Conservation (phyloP, 73 alveolate genomes). For the Urostyla sp. region DNA sequence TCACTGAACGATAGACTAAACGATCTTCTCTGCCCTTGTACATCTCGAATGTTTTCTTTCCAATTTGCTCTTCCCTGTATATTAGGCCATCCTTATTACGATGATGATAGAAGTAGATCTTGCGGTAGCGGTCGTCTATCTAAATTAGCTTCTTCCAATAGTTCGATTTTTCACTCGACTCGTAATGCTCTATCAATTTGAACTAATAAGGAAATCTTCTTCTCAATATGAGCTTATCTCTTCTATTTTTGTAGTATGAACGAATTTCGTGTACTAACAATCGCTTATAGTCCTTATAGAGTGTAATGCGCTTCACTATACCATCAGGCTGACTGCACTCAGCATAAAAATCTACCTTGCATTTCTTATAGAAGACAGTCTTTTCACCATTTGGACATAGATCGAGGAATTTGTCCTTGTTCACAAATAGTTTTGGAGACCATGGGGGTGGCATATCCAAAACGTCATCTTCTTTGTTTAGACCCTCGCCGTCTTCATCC, state of each 20-base stretch:
- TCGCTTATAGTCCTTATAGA: constrained; percentile 85
- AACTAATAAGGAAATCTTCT: constrained; percentile 90
- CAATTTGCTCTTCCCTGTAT: constrained; percentile 90
- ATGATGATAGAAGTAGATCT: constrained; percentile 85
- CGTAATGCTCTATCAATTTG: constrained; percentile 89
- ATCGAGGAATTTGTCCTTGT: constrained; percentile 83
- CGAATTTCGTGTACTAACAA: constrained; percentile 80
- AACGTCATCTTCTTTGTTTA: constrained; percentile 72
- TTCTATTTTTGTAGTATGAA: constrained; percentile 78
- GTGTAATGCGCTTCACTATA: constrained; percentile 79
- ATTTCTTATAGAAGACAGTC: constrained; percentile 84
- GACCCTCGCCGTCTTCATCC: constrained; percentile 74
- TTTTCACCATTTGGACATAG: constrained; percentile 93
- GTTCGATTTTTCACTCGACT: constrained; percentile 78
- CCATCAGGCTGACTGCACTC: constrained; percentile 90
- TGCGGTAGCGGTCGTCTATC: constrained; percentile 81
- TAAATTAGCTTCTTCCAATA: constrained; percentile 89
- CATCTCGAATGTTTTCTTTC: constrained; percentile 84
- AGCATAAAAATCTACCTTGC: constrained; percentile 89
- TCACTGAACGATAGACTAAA: constrained; percentile 76
- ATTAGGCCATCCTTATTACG: constrained; percentile 91
- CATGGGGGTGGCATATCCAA: constrained; percentile 97
- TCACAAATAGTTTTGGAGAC: constrained; percentile 90
- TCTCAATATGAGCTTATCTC: constrained; percentile 84
- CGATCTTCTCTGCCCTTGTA: constrained; percentile 89